Evolutionary conservation across 192 early-diverging fungal genomes (phyloP).

Genomic region (Backusella mclennaniae): DNA sequence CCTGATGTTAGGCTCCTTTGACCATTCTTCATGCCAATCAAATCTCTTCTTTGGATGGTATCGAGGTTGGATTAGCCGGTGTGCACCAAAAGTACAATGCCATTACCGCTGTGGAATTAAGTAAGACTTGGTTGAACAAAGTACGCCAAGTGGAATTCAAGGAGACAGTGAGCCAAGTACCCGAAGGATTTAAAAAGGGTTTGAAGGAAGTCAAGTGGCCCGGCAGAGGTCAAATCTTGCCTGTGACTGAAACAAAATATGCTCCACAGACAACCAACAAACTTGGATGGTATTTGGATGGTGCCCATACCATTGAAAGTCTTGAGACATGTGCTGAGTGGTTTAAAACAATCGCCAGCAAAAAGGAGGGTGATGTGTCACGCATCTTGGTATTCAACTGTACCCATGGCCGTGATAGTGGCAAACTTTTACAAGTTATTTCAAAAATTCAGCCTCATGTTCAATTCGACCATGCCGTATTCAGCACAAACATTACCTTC

Average conservation of each 20-base stretch:
- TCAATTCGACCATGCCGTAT: slow-evolving; percentile 66
- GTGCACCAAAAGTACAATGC: slow-evolving; percentile 87
- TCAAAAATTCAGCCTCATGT: slow-evolving; percentile 38
- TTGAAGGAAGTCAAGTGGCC: slow-evolving; percentile 76
- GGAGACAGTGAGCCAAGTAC: slow-evolving; percentile 25
- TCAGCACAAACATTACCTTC: slow-evolving; percentile 75
- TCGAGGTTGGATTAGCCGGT: slow-evolving; percentile 71
- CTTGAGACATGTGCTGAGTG: slow-evolving; percentile 60
- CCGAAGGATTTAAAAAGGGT: slow-evolving; percentile 59
- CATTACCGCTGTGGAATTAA: slow-evolving; percentile 70
- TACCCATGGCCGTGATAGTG: slow-evolving; percentile 70
- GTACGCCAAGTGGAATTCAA: slow-evolving; percentile 33
- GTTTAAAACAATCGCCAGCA: slow-evolving; percentile 39
- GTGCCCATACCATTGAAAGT: slow-evolving; percentile 93
- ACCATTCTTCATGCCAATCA: slow-evolving; percentile 29
- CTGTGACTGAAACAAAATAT: slow-evolving; percentile 32
- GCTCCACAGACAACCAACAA: slow-evolving; percentile 10
- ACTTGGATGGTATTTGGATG: slow-evolving; percentile 84
- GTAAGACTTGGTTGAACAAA: slow-evolving; percentile 64
- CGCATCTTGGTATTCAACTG: slow-evolving; percentile 87
- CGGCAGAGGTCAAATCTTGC: slow-evolving; percentile 81
- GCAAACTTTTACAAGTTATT: slow-evolving; percentile 67
- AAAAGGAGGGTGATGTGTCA: slow-evolving; percentile 13
- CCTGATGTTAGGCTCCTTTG: slow-evolving; percentile 38
- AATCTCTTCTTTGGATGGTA: slow-evolving; percentile 21